Percentiles rank a stretch among this genome's conserved stretches.
These are phyloP conservation scores for Maudiozyma pseudohumilis DNA, from an alignment of 805 yeast genomes.

Conservation along the genomic window DNA sequence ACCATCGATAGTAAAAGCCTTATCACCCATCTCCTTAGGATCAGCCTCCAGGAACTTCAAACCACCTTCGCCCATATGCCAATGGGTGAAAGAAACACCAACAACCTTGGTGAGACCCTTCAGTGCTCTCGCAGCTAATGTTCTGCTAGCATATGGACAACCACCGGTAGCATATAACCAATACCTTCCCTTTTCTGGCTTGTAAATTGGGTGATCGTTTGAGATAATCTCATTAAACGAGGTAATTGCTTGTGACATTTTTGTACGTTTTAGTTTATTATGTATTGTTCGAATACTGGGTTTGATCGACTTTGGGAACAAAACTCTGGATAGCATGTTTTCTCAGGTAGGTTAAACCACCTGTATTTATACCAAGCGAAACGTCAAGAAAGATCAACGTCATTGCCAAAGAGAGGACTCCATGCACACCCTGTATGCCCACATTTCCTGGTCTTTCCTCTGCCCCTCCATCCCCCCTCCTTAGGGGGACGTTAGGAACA, in stretches of 20 bases:
- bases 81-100: conserved; percentile 72
- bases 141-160: conserved; percentile 93
- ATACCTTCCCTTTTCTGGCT: conserved; percentile 72
- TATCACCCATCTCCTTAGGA: conserved; percentile 8
- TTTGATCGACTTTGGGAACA: too few species aligned
- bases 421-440: too few species aligned
- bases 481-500: too few species aligned
- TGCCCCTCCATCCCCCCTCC: too few species aligned
- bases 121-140: conserved; percentile 57
- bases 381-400: too few species aligned
- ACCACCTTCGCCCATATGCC: conserved; percentile 79
- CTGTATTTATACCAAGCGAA: too few species aligned
- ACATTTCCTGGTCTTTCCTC: too few species aligned
- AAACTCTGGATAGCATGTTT: too few species aligned
- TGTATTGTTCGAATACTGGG: too few species aligned
- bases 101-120: conserved; percentile 60
- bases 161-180: conserved; percentile 83
- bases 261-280: not conserved
- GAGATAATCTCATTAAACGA: conserved; percentile 4
- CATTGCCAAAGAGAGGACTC: too few species aligned
- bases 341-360: too few species aligned
- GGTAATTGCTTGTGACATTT: conserved; percentile 1
- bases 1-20: conserved; percentile 14
- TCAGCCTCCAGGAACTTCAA: conserved; percentile 55
- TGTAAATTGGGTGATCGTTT: conserved; percentile 41